phyloP scores from a whole-genome alignment of 306 rosid species.

The Dalbergia oliveri region DNA sequence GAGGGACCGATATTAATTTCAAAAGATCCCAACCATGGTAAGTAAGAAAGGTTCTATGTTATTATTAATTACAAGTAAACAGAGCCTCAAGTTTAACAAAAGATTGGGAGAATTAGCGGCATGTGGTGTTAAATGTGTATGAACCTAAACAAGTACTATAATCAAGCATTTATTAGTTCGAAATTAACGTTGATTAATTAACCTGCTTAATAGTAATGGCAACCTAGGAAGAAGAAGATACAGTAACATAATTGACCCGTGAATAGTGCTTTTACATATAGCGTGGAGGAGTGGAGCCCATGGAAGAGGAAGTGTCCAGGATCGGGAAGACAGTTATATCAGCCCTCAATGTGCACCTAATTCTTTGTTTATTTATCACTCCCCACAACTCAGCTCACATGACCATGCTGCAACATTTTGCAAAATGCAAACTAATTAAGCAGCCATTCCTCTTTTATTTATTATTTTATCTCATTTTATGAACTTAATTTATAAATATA shows the following conservation, averaged over 20 bases:
- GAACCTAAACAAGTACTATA: background rate
- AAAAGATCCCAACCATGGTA: too few species aligned
- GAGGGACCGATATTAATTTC: too few species aligned
- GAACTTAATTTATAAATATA: too few species aligned
- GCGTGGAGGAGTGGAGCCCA: conserved; percentile 61
- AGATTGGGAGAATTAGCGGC: too few species aligned
- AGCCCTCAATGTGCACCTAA: conserved; percentile 59
- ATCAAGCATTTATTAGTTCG: conserved; percentile 24
- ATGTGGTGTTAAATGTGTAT: background rate
- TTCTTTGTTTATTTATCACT: conserved; percentile 55
- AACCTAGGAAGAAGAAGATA: conserved; percentile 35
- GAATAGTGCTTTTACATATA: conserved; percentile 7
- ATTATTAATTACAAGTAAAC: too few species aligned
- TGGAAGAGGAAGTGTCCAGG: conserved; percentile 70
- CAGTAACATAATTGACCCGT: background rate
- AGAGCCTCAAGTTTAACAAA: too few species aligned
- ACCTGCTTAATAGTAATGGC: background rate
- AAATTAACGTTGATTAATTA: conserved; percentile 39
- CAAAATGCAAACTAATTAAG: conserved; percentile 56
- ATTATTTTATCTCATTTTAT: background rate
- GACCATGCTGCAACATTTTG: conserved; percentile 57
- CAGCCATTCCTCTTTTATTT: conserved; percentile 2
- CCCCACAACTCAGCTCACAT: conserved; percentile 66
- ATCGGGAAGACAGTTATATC: conserved; percentile 74
- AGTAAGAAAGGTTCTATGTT: too few species aligned